Evolutionary conservation across 345 rosid genomes (phyloP), one percentile per base, ranked within the genome.

Genomic region (Isatis tinctoria): DNA sequence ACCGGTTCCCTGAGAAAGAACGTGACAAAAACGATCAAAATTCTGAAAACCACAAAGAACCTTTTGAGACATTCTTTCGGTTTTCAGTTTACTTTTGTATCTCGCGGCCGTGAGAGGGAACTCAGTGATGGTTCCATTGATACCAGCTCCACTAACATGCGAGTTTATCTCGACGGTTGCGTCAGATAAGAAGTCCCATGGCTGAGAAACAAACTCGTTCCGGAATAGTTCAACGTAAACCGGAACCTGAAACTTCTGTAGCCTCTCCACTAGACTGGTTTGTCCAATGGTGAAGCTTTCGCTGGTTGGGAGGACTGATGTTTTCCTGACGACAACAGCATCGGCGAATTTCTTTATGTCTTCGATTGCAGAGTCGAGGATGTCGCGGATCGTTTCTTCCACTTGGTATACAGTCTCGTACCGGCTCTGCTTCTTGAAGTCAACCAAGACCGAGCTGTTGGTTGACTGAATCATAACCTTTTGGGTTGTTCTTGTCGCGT

Each of bases 101-200:
- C 88, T 83, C 40, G 79, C 87, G 32, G 98, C 80, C 17, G 98
- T 95, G 74, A 16, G 65, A 13, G 98, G 98, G 77, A 88, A 95
- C 12, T 85, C 97, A 8, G 98, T 95, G 82, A 95, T 62, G 72
- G 87, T 78, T 36, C 98, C 98, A 43, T 65, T 61, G 26, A 92
- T 35, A 35, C 39, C 65, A 30, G 60, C 78, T 52, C 76, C 85
- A 20, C 0, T 1, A 30, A 72, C 75, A 67, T 60, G 83, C 10
- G 89, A 37, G 82, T 92, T 92, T 51, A 95, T 59, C 86, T 95
- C 97, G 4, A 84, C 89, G 2, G 87, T 90, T 16, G 91, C 74
- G 59, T 95, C 98, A 3, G 99, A 69, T 73, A 88, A 90, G 83
- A 87, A 92, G 71, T 95, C 99, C 90, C 90, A 95, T n/a, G 96